A percentile compares a stretch with the other conserved stretches of the same genome.
phyloP scores from a whole-genome alignment of 2,329 filamentous ascomycete genomes.

The Botrytis medusae region DNA sequence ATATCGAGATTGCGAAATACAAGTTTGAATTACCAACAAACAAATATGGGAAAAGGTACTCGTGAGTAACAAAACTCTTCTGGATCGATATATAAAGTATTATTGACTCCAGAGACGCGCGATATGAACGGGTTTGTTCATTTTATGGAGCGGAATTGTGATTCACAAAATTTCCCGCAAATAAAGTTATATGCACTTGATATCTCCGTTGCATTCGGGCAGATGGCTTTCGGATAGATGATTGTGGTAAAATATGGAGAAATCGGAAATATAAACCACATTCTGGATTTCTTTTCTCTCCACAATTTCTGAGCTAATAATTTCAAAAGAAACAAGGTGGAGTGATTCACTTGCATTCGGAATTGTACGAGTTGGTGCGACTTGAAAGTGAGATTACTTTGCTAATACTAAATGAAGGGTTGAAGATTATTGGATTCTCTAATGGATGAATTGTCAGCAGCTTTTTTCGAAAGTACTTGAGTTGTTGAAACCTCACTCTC shows the following conservation, averaged over 20 bases:
- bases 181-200: background rate
- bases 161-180: background rate
- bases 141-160: background rate
- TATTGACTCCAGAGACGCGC: background rate
- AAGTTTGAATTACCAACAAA: background rate
- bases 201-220: background rate
- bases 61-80: fast-evolving
- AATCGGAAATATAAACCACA: background rate
- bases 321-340: background rate
- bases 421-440: background rate
- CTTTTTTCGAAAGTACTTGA: background rate
- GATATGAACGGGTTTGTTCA: background rate
- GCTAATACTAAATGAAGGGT: background rate
- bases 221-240: background rate
- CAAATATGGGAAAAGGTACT: background rate
- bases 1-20: background rate
- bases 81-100: background rate
- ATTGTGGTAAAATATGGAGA: background rate
- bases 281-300: background rate
- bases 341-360: background rate
- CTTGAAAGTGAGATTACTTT: background rate
- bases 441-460: background rate
- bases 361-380: background rate
- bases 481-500: background rate
- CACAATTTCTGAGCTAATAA: background rate